These are phyloP conservation scores for Jatropha podagrica DNA, from an alignment of 441 rosid genomes.

Conservation along the genomic window DNA sequence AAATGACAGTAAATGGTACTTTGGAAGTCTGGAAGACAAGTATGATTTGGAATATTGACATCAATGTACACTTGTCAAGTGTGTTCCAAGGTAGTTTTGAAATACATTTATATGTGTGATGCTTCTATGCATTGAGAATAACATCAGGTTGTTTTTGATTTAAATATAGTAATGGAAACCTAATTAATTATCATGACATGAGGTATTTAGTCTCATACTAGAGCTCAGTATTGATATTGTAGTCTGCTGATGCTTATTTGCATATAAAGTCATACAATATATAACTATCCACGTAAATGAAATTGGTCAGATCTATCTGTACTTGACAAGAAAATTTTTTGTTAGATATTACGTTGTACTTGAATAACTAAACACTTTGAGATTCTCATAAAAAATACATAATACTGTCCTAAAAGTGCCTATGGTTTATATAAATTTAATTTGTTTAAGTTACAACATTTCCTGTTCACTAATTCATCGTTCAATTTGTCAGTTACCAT, in stretches of 20 bases:
- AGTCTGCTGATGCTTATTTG: not conserved
- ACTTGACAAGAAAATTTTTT: not conserved
- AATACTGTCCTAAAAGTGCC: not conserved
- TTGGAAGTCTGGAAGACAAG: not conserved
- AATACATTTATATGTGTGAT: not conserved
- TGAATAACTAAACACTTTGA: not conserved
- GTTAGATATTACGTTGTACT: not conserved
- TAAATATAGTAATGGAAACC: not conserved
- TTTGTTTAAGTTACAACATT: not conserved
- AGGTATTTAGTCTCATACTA: not conserved
- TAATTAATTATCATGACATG: not conserved
- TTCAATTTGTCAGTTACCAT: not conserved
- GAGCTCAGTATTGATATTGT: slow-evolving; percentile 4
- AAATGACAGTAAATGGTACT: not conserved
- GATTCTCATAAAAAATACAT: not conserved
- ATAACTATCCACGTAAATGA: not conserved
- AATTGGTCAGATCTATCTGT: not conserved
- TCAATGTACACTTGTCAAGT: not conserved
- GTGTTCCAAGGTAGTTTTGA: not conserved
- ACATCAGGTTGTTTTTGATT: not conserved
- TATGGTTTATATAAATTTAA: not conserved
- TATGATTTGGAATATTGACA: not conserved
- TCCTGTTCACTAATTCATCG: not conserved
- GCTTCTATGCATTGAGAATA: not conserved
- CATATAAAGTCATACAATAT: not conserved